Evolutionary conservation across 331 rosid genomes (phyloP).

Genomic region (Pyracantha coccinea): DNA sequence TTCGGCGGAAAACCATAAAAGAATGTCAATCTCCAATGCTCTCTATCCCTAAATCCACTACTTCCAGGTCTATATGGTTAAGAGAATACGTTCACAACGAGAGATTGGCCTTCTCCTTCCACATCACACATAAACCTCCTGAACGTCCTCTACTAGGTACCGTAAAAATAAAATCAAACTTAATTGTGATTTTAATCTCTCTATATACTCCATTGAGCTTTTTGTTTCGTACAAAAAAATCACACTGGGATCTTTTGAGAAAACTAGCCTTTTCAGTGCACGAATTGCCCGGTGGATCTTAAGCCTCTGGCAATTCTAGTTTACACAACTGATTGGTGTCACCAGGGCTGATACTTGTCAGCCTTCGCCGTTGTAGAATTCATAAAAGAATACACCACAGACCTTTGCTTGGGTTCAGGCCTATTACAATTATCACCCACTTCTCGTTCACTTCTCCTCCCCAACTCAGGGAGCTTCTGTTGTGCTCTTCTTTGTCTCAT

Average conservation of each 20-base stretch:
- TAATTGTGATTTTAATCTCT: background rate
- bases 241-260: background rate
- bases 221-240: background rate
- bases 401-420: background rate
- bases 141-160: background rate
- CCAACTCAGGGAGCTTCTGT: background rate
- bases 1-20: background rate
- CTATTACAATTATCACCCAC: too few relatives aligned
- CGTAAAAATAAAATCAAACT: background rate
- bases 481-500: background rate
- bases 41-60: background rate
- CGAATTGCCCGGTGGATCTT: accelerated
- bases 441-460: background rate
- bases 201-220: background rate
- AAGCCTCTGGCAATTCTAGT: background rate
- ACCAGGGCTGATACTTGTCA: background rate
- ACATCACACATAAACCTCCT: background rate
- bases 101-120: background rate
- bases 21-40: background rate
- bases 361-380: background rate
- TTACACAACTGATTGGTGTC: background rate
- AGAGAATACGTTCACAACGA: background rate
- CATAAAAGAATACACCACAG: background rate
- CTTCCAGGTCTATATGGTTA: background rate
- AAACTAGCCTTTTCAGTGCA: background rate